Evolutionary conservation across 768 basidiomycete species (phyloP), one percentile per base, ranked within the genome.

Genomic region (Kwoniella shandongensis): DNA sequence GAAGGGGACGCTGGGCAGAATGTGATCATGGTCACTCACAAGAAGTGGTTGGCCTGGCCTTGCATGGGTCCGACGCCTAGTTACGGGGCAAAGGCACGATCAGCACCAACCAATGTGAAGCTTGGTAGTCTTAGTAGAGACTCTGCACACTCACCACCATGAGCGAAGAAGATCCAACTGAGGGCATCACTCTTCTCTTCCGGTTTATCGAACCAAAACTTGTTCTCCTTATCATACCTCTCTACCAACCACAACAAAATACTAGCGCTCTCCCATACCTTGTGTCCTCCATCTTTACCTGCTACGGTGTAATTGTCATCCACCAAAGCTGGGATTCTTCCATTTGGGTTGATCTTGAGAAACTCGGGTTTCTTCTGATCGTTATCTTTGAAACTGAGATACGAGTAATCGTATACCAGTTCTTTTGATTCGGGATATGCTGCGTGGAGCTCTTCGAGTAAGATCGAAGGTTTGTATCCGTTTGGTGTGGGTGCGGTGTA

Each of bases 141-240:
- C 29, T n/a, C 32, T 7, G 35, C 30, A 11, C 48, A 65, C 65
- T 53, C 42, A 63, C 68, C 63, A 51, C 78, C 75, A 39, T 76
- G 72, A 6, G 85, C 82, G 63, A 91, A 92, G 79, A 91, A 89
- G 49, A 91, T 84, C 91, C 89, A 93, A 69, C 89, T 89, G 22
- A 89, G 68, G 78, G 84, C 81, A 76, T 87, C 85, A 67, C 84
- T 86, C 66, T 86, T 84, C 30, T 85, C 80, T 42, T 87, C 80
- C 3, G 70, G 51, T 25, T 78, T 73, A 4, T 69, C 81, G 76
- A 87, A 90, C 65, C 78, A 82, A 67, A 91, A 87, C 64, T 83
- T 81, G 73, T 81, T 77, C n/a, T 88, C 83, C 63, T 55, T 59
- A 48, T 94, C 91, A 68, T 87, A 91, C 69, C 86, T 83, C 70